Evolutionary conservation across 2,329 filamentous ascomycete species (phyloP).

Genomic region (Ceratocystis huliohia): DNA sequence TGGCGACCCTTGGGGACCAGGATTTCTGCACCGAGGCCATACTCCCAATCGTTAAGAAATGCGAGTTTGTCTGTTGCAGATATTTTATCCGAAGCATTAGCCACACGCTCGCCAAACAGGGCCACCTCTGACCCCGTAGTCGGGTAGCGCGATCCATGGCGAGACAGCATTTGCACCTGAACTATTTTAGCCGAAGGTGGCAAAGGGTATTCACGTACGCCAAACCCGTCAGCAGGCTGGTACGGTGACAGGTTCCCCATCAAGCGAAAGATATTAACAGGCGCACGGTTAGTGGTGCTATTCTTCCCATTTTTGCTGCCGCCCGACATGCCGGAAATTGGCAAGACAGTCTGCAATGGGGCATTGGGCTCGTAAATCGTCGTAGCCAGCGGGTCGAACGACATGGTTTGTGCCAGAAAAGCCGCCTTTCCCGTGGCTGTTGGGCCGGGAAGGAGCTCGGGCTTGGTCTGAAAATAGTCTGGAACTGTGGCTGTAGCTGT

Average conservation of each 20-base stretch:
- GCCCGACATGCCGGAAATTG: slow-evolving; percentile 46
- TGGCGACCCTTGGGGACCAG: slow-evolving; percentile 60
- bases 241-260: slow-evolving; percentile 61
- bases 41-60: slow-evolving; percentile 58
- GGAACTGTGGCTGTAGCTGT: slow-evolving; percentile 36
- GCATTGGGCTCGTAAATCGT: slow-evolving; percentile 51
- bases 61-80: slow-evolving; percentile 45
- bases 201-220: slow-evolving; percentile 57
- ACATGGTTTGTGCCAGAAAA: slow-evolving; percentile 59
- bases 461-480: slow-evolving; percentile 50
- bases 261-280: slow-evolving; percentile 51
- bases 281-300: not conserved
- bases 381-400: slow-evolving; percentile 46
- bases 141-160: slow-evolving; percentile 63
- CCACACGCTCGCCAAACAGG: slow-evolving; percentile 44
- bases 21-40: slow-evolving; percentile 56
- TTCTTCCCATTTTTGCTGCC: slow-evolving; percentile 32
- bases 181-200: slow-evolving; percentile 54
- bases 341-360: slow-evolving; percentile 58
- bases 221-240: slow-evolving; percentile 58
- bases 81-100: slow-evolving; percentile 40
- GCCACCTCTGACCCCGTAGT: slow-evolving; percentile 46
- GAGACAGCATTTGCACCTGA: slow-evolving; percentile 58
- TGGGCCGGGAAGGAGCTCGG: slow-evolving; percentile 49
- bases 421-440: slow-evolving; percentile 57